Evolutionary conservation across 208 protist genomes (phyloP).

Genomic region (Trichomonas gallinae): DNA sequence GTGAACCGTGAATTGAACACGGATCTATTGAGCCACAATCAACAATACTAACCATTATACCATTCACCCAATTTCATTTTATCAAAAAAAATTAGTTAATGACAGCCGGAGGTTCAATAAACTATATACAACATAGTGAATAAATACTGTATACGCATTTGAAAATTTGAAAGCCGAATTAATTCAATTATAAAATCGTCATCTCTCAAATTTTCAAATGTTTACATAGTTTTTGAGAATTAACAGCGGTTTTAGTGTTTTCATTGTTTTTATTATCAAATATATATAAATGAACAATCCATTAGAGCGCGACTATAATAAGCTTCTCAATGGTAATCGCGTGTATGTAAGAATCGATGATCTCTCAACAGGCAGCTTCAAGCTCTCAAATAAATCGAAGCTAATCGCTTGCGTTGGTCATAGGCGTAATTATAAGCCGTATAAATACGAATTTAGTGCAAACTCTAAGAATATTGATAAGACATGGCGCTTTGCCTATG

Average conservation of each 20-base stretch:
- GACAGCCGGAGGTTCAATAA: neutral
- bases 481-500: neutral
- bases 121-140: too few relatives aligned
- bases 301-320: neutral
- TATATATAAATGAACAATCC: too few relatives aligned
- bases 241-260: too few relatives aligned
- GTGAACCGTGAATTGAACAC: slow-evolving; percentile 8
- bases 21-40: slow-evolving; percentile 13
- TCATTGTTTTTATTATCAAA: too few relatives aligned
- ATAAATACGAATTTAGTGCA: neutral
- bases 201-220: too few relatives aligned
- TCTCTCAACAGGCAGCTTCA: neutral
- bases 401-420: neutral
- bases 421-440: neutral
- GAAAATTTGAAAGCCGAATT: too few relatives aligned
- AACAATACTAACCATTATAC: slow-evolving; percentile 19
- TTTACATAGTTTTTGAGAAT: too few relatives aligned
- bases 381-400: neutral
- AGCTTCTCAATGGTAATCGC: neutral
- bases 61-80: neutral
- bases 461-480: neutral
- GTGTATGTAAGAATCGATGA: neutral
- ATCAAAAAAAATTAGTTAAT: neutral
- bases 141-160: too few relatives aligned
- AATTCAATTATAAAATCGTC: too few relatives aligned